Base-by-base conservation (phyloP, 257 asterid species). In the Scutellaria galericulata region DNA sequence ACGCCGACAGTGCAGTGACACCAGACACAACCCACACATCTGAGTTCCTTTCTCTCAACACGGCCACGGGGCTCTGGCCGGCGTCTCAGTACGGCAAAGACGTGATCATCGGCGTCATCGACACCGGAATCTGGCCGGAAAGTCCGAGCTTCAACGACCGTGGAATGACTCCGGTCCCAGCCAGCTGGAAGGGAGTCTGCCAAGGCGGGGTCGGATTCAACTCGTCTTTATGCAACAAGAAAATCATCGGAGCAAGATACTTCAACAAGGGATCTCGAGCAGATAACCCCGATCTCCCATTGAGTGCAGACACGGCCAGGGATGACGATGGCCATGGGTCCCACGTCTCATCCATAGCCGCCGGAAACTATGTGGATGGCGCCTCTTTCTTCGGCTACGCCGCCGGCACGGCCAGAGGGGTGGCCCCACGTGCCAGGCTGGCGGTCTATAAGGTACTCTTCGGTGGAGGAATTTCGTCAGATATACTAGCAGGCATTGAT, bases 171-270 rank as follows among this genome's bases (percentile, higher is more conserved):
- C 18, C 6, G 7, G 6, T 77, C 7, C 81, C 81, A 0, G 7
- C 70, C 2, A 77, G 37, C 31, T 77, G 81, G 81, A 65, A 66
- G 46, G 81, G 82, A 3, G 14, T 64, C 2, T 78, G 82, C 68
- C 39, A 78, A 8, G 56, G 6, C 7, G 82, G 76, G 0, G 68
- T 53, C 5, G 45, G 55, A 1, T 73, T 73, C 68, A 78, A 78
- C 3, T 78, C 82, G 1, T 68, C 83, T 0, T 45, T 56, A 6
- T 78, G 83, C 73, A 78, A 78, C 47, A 77, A 66, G 48, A 77
- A 77, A 9, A 40, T 77, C 61, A 77, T 77, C 8, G 82, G 76
- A 14, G 79, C 41, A 1, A 40, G 77, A 31, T 75, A 70, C 3
- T 79, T 64, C 71, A 68, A 63, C 2, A 0, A 55, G n/a, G 82